Evolutionary conservation across 148 eudicot species (phyloP).

Genomic region (Rhododendron ovatum): DNA sequence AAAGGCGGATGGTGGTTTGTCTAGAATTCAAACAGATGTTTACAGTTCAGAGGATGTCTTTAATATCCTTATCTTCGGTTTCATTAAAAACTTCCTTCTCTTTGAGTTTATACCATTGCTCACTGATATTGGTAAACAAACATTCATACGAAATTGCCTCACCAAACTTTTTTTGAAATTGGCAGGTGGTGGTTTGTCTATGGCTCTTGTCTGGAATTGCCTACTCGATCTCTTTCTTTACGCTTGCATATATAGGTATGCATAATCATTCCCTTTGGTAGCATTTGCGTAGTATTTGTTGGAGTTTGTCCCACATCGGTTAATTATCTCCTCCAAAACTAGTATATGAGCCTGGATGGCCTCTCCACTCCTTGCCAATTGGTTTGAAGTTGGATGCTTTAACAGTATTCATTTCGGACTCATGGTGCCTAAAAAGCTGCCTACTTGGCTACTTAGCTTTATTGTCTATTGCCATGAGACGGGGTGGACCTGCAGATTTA

Average conservation of each 20-base stretch:
- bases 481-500: background rate
- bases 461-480: background rate
- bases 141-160: background rate
- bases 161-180: background rate
- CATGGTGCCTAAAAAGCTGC: background rate
- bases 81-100: background rate
- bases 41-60: background rate
- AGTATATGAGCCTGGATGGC: no score
- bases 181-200: slow-evolving; percentile 71
- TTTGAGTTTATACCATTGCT: background rate
- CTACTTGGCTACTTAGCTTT: background rate
- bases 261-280: slow-evolving; percentile 2
- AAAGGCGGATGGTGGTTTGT: background rate
- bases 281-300: background rate
- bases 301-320: no score
- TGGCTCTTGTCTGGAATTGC: slow-evolving; percentile 90
- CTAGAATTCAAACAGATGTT: background rate
- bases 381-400: no score
- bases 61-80: background rate
- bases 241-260: slow-evolving; percentile 84
- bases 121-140: background rate
- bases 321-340: no score
- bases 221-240: slow-evolving; percentile 59
- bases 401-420: background rate
- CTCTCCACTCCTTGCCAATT: no score